Base-by-base conservation (phyloP, 169 alveolate species). In the Neospora caninum region DNA sequence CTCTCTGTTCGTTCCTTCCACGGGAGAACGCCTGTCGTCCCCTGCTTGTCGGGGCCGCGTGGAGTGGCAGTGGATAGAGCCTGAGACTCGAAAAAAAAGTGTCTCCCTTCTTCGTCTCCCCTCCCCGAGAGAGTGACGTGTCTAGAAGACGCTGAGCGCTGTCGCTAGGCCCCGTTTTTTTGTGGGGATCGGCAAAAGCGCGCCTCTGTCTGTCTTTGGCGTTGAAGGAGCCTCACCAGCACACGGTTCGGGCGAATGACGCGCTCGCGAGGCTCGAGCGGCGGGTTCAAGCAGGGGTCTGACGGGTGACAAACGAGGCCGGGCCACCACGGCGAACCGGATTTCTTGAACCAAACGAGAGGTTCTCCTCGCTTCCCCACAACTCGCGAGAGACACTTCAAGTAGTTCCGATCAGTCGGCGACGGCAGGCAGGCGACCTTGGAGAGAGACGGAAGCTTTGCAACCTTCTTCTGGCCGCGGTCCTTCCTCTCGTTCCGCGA, bases 281-380 rank as follows among this genome's bases (percentile, higher is more conserved):
- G 84, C 54, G 93, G 93, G 39, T 54, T 88, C 7, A 64, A 82
- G 67, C 22, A 88, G 0, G 93, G 82, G 41, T 88, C 93, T 6
- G 43, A 0, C 38, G 84, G 93, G 64, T 29, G 34, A 49, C 93
- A 88, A 41, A 88, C 49, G 31, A 88, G n/a, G 41, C 67, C 93
- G 0, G 93, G n/a, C 93, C 93, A 88, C 93, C 93, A 88, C 39
- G 93, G 93, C 0, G 54, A 22, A 7, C 93, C 83, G 0, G 70
- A 4, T 38, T 88, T 88, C 64, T 88, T 88, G 64, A 38, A 58
- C 93, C 93, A 88, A 0, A 88, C 93, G 34, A 88, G 67, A 0
- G 82, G 82, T 6, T 64, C 82, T 1, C 93, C 93, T 29, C 84
- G n/a, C 84, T 64, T 88, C 58, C 93, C 93, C 39, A 58, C 93